Conservation (phyloP, 371 early-diverging fungal genomes). For the Haplosporangium sp. region DNA sequence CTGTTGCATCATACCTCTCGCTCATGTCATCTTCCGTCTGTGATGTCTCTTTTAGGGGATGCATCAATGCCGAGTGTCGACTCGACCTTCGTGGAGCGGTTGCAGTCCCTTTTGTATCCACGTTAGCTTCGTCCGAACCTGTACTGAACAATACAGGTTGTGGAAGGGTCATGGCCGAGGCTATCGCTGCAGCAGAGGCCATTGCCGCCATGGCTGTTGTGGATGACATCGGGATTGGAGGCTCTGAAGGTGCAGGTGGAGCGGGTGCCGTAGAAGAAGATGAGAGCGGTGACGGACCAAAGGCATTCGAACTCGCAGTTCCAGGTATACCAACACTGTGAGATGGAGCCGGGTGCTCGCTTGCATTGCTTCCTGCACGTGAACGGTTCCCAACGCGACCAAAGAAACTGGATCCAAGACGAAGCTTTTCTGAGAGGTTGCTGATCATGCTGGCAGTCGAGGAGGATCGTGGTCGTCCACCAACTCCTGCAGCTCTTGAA, state of each 20-base stretch:
- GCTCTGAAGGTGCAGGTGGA: not conserved
- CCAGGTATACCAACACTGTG: not conserved
- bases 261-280: not conserved
- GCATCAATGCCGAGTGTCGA: constrained; percentile 4
- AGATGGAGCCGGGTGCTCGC: not conserved
- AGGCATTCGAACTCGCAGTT: too few relatives aligned
- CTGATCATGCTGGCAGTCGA: constrained; percentile 40
- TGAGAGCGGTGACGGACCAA: not conserved
- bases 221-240: not conserved
- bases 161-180: constrained; percentile 30
- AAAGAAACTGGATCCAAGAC: constrained; percentile 18
- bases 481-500: not conserved
- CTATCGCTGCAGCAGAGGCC: constrained; percentile 29
- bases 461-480: constrained; percentile 30
- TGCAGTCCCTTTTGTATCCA: not conserved
- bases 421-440: constrained; percentile 34
- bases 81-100: not conserved
- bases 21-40: constrained; percentile 11
- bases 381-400: constrained; percentile 15
- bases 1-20: too few relatives aligned
- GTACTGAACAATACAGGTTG: constrained; percentile 3
- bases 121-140: not conserved
- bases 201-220: constrained; percentile 24
- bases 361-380: constrained; percentile 30
- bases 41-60: constrained; percentile 16